A percentile compares a stretch with the other conserved stretches of the same genome.
phyloP scores from a whole-genome alignment of 208 protist species.

The Trichomonas tenax region DNA sequence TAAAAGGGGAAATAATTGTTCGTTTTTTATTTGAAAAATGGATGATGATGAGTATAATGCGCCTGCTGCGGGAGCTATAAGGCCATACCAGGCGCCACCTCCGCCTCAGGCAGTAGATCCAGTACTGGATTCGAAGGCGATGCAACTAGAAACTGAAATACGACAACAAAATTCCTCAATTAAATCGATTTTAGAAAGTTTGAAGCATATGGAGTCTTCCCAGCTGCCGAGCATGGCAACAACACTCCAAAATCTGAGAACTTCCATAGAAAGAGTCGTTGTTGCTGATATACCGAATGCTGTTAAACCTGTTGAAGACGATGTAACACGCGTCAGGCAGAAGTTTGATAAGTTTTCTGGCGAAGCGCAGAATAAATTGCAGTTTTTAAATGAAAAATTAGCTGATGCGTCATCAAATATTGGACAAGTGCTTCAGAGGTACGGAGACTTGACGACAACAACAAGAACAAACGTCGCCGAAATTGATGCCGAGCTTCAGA shows the following conservation, averaged over 20 bases:
- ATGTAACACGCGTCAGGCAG: neutral
- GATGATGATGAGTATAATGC: neutral
- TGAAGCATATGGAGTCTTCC: neutral
- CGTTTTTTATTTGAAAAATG: neutral
- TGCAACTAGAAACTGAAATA: neutral
- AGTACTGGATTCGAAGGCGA: neutral
- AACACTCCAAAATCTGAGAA: neutral
- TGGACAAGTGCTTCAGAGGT: neutral
- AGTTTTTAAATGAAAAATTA: conserved; percentile 7
- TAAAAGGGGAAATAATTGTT: too few relatives aligned
- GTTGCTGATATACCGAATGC: neutral
- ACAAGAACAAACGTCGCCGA: neutral
- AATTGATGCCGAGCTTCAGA: neutral
- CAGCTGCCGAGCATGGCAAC: neutral
- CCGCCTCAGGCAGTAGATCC: neutral
- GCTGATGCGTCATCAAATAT: neutral
- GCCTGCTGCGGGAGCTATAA: neutral
- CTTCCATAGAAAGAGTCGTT: neutral
- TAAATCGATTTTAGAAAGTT: neutral
- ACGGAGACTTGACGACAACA: neutral
- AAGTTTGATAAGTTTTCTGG: conserved; percentile 22
- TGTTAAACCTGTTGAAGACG: neutral
- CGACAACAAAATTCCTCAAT: neutral
- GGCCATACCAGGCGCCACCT: neutral
- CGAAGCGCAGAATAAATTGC: neutral